These are phyloP conservation scores for Coccinonectria pachysandricola DNA, from an alignment of 2,329 filamentous ascomycete genomes.

Conservation along the genomic window DNA sequence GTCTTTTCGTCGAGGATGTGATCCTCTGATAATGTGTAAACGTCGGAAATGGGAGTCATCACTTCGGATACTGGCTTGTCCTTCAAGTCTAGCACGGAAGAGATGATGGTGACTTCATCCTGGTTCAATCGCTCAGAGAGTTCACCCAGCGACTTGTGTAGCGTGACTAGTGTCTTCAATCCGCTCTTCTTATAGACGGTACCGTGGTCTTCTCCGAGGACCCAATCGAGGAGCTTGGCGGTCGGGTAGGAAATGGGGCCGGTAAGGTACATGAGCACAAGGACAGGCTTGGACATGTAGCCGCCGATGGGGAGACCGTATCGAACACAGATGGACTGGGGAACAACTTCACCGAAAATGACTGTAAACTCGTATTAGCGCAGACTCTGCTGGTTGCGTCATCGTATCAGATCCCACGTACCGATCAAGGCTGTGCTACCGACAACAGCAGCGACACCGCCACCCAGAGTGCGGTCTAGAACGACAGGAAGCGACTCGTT, in stretches of 20 bases:
- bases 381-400: too few relatives aligned
- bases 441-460: conserved; percentile 87
- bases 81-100: conserved; percentile 89
- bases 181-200: conserved; percentile 98
- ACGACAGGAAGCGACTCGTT: conserved; percentile 96
- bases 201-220: conserved; percentile 89
- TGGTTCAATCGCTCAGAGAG: conserved; percentile 85
- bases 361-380: too few relatives aligned
- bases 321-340: conserved; percentile 91
- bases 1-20: conserved; percentile 85
- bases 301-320: conserved; percentile 93
- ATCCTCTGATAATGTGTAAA: conserved; percentile 94
- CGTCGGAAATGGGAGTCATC: conserved; percentile 98
- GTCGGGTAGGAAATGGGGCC: conserved; percentile 87
- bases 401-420: too few relatives aligned
- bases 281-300: conserved; percentile 81
- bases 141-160: conserved; percentile 85
- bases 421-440: conserved; percentile 91
- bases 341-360: conserved; percentile 94
- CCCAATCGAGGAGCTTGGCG: conserved; percentile 85
- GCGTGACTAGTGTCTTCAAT: conserved; percentile 86
- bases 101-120: conserved; percentile 98
- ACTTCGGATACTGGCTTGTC: conserved; percentile 90
- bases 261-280: conserved; percentile 84
- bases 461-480: conserved; percentile 83